Evolutionary conservation across 176 grass and related monocot species (phyloP).

Genomic region (Thinopyrum elongatum): DNA sequence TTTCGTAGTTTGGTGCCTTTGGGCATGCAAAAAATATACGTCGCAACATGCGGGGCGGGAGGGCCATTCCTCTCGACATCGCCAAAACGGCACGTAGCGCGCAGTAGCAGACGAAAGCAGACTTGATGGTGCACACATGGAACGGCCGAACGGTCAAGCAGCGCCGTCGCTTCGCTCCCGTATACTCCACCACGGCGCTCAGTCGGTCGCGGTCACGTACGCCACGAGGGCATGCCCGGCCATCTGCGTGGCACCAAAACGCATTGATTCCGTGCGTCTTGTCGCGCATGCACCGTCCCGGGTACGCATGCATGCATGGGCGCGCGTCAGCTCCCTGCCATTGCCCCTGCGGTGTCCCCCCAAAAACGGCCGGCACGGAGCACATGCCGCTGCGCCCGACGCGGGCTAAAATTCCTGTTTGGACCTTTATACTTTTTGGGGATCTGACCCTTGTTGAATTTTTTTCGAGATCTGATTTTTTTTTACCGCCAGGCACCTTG

Average conservation of each 20-base stretch:
- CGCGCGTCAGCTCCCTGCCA: background rate
- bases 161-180: background rate
- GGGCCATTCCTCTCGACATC: background rate
- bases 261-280: constrained; percentile 29
- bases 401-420: too few relatives aligned
- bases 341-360: constrained; percentile 9
- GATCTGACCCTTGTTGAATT: too few relatives aligned
- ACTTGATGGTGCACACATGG: background rate
- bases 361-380: constrained; percentile 34
- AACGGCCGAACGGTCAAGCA: background rate
- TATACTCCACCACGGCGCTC: background rate
- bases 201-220: background rate
- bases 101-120: background rate
- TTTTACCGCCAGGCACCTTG: too few relatives aligned
- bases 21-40: background rate
- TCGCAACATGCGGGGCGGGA: background rate
- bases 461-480: too few relatives aligned
- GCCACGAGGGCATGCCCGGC: background rate
- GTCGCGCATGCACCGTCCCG: background rate
- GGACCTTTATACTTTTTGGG: too few relatives aligned
- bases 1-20: background rate
- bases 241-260: constrained; percentile 36
- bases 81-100: background rate
- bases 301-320: background rate
- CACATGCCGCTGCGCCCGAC: constrained; percentile 27